These are phyloP conservation scores for Colletotrichum cordylinicola DNA, from an alignment of 2,329 filamentous ascomycete species.

Conservation along the genomic window DNA sequence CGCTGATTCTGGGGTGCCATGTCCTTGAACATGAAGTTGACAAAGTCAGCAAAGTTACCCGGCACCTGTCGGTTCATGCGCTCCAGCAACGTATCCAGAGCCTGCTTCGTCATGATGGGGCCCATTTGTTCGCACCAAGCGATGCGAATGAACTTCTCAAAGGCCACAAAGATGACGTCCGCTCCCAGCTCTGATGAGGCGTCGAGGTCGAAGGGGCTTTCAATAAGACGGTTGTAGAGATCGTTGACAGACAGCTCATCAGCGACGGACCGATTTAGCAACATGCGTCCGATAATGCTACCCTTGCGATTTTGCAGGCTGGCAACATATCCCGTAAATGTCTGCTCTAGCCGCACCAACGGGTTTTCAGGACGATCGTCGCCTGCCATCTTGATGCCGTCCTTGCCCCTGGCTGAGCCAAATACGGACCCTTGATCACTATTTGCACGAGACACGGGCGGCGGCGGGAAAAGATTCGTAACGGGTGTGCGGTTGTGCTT, in stretches of 20 bases:
- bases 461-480: constrained; percentile 42
- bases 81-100: constrained; percentile 77
- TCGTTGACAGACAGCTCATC: constrained; percentile 87
- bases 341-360: constrained; percentile 79
- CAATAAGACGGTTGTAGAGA: constrained; percentile 86
- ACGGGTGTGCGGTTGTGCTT: constrained; percentile 47
- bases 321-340: constrained; percentile 82
- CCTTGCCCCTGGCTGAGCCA: constrained; percentile 58
- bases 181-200: constrained; percentile 76
- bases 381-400: constrained; percentile 43
- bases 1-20: constrained; percentile 75
- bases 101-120: constrained; percentile 75
- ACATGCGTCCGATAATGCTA: constrained; percentile 79
- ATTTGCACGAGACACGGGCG: constrained; percentile 42
- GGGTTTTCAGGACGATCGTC: constrained; percentile 70
- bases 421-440: constrained; percentile 58
- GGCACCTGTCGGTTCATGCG: constrained; percentile 70
- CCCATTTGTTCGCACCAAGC: constrained; percentile 92
- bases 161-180: constrained; percentile 88
- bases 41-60: constrained; percentile 75
- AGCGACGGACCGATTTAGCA: constrained; percentile 72
- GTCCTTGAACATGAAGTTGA: constrained; percentile 67
- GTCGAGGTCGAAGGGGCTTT: constrained; percentile 81
- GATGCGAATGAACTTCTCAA: constrained; percentile 89
- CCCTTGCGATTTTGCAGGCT: constrained; percentile 86